phyloP scores from a whole-genome alignment of 768 basidiomycete species.

The Lanmaoa rubissima region DNA sequence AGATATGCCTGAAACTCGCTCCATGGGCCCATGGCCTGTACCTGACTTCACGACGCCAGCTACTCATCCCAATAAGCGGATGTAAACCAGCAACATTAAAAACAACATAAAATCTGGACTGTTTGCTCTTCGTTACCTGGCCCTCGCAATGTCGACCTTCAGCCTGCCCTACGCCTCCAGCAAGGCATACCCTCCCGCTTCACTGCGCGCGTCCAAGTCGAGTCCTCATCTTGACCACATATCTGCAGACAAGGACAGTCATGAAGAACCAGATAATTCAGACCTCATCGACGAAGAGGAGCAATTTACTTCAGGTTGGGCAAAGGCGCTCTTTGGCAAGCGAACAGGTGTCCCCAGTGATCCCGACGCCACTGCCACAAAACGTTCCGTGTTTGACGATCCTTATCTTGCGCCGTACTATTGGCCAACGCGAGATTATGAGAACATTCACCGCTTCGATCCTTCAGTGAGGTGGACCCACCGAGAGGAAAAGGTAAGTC shows the following conservation, averaged over 20 bases:
- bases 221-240: background rate
- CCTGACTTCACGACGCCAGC: background rate
- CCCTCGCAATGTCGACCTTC: background rate
- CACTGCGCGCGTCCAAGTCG: background rate
- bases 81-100: background rate
- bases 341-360: conserved; percentile 2
- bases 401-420: conserved; percentile 32
- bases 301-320: background rate
- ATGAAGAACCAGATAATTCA: background rate
- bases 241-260: background rate
- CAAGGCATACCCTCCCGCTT: background rate
- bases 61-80: background rate
- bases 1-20: background rate
- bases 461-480: conserved; percentile 58
- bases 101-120: background rate
- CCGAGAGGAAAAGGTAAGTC: conserved; percentile 47
- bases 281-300: conserved; percentile 11
- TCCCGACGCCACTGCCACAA: conserved; percentile 45
- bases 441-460: conserved; percentile 58
- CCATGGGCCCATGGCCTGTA: background rate
- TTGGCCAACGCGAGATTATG: conserved; percentile 50
- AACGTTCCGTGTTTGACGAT: conserved; percentile 52
- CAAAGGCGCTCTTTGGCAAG: background rate
- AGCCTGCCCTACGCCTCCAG: background rate
- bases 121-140: background rate